Percentiles rank a stretch among this genome's conserved stretches.
phyloP scores from a whole-genome alignment of 306 rosid genomes.

The Crotalaria pallida region DNA sequence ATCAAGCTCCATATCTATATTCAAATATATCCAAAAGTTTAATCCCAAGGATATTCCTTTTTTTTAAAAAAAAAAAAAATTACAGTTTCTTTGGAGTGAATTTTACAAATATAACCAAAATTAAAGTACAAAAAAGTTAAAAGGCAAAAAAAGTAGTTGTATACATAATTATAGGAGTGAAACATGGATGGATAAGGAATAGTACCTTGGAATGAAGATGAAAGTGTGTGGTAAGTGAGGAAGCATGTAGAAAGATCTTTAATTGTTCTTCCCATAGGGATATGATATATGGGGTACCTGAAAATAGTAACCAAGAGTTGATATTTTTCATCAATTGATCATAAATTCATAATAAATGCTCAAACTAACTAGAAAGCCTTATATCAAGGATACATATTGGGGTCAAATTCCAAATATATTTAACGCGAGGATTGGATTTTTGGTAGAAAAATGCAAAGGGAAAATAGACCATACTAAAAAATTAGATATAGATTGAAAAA shows the following conservation, averaged over 20 bases:
- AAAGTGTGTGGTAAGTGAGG: conserved; percentile 92
- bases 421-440: neutral
- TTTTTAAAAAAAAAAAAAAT: neutral
- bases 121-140: neutral
- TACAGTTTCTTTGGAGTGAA: neutral
- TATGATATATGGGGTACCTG: conserved; percentile 99
- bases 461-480: neutral
- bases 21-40: neutral
- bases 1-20: conserved; percentile 64
- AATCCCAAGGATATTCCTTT: conserved; percentile 4
- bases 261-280: conserved; percentile 94
- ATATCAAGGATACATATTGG: neutral
- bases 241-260: conserved; percentile 88
- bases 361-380: neutral
- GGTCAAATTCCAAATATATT: neutral
- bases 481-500: neutral
- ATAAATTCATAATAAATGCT: neutral
- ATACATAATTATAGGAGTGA: neutral
- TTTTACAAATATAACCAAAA: neutral
- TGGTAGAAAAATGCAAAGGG: neutral
- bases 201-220: conserved; percentile 93
- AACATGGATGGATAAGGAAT: neutral
- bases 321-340: conserved; percentile 10
- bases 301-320: conserved; percentile 12
- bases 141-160: neutral